Conservation (phyloP, 495 filamentous ascomycete genomes). For the Podospora conica region DNA sequence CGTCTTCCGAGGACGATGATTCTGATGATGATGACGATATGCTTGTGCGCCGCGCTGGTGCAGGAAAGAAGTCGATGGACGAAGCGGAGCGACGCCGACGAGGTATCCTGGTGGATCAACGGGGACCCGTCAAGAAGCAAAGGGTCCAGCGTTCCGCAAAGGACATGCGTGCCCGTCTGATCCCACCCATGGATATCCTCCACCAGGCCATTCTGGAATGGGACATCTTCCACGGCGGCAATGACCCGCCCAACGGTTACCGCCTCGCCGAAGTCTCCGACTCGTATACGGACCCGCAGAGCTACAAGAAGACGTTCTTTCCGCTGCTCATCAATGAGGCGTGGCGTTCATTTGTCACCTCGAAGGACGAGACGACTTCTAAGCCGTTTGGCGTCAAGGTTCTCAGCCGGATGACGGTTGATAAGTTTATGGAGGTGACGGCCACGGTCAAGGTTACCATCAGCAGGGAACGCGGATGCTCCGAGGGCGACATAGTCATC, state of each 20-base stretch:
- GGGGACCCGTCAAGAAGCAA: conserved; percentile 72
- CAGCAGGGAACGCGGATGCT: conserved; percentile 62
- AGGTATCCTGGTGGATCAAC: conserved; percentile 40
- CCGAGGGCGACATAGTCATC: conserved; percentile 84
- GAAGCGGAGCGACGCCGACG: conserved; percentile 48
- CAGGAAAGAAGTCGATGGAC: conserved; percentile 32
- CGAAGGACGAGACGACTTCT: conserved; percentile 75
- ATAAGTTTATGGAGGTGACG: conserved; percentile 87
- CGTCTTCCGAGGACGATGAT: conserved; percentile 68
- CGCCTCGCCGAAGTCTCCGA: conserved; percentile 70
- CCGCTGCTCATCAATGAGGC: conserved; percentile 88
- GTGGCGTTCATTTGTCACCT: conserved; percentile 88
- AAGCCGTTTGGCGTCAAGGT: conserved; percentile 79
- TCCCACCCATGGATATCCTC: conserved; percentile 78
- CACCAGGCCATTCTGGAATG: conserved; percentile 83
- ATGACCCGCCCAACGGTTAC: conserved; percentile 69
- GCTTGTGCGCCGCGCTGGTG: conserved; percentile 41
- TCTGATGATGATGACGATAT: conserved; percentile 49
- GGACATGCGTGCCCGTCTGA: conserved; percentile 88
- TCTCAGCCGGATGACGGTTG: conserved; percentile 77
- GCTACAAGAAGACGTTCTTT: conserved; percentile 85
- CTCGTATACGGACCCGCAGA: conserved; percentile 62
- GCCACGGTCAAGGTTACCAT: conserved; percentile 63
- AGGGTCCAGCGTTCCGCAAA: conserved; percentile 71
- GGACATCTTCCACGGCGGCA: conserved; percentile 85